Conservation (phyloP, 768 basidiomycete genomes). For the Leccinum sublutescens region DNA sequence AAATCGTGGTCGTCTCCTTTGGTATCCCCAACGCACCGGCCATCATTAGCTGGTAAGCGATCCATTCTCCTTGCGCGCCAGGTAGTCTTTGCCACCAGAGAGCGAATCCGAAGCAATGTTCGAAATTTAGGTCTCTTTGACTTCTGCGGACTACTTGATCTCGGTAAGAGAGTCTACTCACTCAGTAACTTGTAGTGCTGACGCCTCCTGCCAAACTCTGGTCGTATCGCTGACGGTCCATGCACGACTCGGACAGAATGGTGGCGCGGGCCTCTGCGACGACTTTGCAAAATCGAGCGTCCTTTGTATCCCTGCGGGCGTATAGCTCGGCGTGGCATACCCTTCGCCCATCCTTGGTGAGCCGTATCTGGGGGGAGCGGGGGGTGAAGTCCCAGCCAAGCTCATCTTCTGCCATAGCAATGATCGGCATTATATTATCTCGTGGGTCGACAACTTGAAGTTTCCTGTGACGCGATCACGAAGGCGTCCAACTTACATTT, state of each 20-base stretch:
- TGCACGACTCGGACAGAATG: slow-evolving; percentile 18
- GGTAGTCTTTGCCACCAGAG: slow-evolving; percentile 17
- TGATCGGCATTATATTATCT: slow-evolving; percentile 19
- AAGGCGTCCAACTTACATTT: slow-evolving; percentile 32
- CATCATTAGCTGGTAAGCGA: slow-evolving; percentile 22
- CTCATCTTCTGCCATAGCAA: slow-evolving; percentile 9
- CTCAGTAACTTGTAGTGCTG: not conserved
- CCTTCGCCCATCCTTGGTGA: slow-evolving; percentile 28
- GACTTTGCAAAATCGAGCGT: slow-evolving; percentile 28
- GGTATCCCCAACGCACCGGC: slow-evolving; percentile 9
- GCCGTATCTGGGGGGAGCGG: slow-evolving; percentile 1
- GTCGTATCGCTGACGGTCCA: slow-evolving; percentile 28
- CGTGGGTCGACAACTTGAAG: slow-evolving; percentile 27
- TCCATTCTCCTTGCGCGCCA: not conserved
- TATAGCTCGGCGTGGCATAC: slow-evolving; percentile 32
- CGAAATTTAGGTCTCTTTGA: slow-evolving; percentile 26
- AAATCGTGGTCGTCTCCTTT: slow-evolving; percentile 17
- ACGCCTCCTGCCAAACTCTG: slow-evolving; percentile 13
- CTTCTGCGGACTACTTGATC: slow-evolving; percentile 14
- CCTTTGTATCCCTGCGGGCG: slow-evolving; percentile 23
- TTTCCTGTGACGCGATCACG: slow-evolving; percentile 25
- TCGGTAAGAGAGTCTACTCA: slow-evolving; percentile 13
- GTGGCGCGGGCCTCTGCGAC: slow-evolving; percentile 22
- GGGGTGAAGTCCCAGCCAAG: not conserved
- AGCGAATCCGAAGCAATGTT: slow-evolving; percentile 13